Base-by-base conservation (phyloP, 805 yeast species). In the Candida berthetii region DNA sequence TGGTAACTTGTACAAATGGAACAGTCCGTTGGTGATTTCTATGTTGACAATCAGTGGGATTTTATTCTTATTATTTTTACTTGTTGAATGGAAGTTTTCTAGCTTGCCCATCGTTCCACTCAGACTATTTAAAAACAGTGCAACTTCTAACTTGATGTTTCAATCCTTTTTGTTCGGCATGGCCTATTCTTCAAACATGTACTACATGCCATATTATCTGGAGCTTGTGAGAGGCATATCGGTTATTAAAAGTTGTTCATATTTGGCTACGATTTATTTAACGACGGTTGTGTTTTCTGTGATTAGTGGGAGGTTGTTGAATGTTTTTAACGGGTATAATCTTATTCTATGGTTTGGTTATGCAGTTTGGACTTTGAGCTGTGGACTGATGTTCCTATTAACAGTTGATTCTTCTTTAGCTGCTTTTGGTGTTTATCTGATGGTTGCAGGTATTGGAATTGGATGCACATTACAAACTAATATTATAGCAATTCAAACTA, bases 1-100 rank as follows among this genome's bases (percentile, higher is more conserved):
- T 28, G 87, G 87, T 3, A 62, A 73, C 8, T 62, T 72, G 10
- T 79, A 69, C 52, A 55, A 64, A 0, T 83, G 88, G 89, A 50
- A 68, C 48, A 72, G 71, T 11, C 57, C 70, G 3, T 43, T 61
- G 17, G 65, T 66, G n/a, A 69, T 76, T 11, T 40, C 61, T 7
- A 57, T 72, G 58, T 54, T 76, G 31, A 54, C 60, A 3, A 45
- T 74, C 29, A 80, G 81, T 20, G 71, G 65, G 1, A 40, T 57
- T 0, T 59, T 66, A 20, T 62, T 73, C 19, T 44, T 69, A 1
- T 45, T 53, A 0, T 79, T 82, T 41, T 31, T 78, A 8, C 18
- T 76, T 3, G 65, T 74, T 22, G 85, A 82, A 34, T 8, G 36
- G 14, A 43, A 36, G 19, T 40, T 68, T 9, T 66, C 79, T 2